Evolutionary conservation across 106 monocot species (phyloP), one percentile per base, ranked within the genome.

Genomic region (Apostasia ramifera): DNA sequence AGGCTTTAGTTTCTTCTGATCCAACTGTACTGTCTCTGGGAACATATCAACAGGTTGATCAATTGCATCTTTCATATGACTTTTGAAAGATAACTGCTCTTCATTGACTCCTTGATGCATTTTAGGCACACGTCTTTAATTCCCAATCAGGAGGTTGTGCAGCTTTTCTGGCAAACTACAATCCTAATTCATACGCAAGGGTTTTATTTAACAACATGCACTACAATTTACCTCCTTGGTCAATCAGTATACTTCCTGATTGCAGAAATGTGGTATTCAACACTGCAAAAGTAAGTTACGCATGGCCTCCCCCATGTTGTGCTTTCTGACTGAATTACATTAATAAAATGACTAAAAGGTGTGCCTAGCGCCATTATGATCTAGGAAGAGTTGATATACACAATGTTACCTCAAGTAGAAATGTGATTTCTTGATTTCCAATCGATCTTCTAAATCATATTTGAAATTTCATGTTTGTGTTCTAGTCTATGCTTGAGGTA

Each of bases 211-310:
- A 97, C 67, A 90, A 87, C 70, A 75, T 80, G 79, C 92, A 97
- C 53, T 97, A 92, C 66, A 86, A 73, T 63, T 70, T 97, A 52
- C 92, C 97, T 61, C 89, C 97, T 68, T 97, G 97, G 92, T 97
- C 97, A 9, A 90, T 85, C 58, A 97, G 92, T 83, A 85, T 97
- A 70, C 89, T 97, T 81, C 92, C 97, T 53, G 95, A 97, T 67
- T 97, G 95, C 82, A 84, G 73, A 69, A 92, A 89, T 71, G 89
- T 85, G 2, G 84, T 92, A 43, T 97, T 85, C 57, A 97, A 89
- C 67, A 92, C 89, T 67, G 92, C 95, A 63, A 89, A 86, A 63
- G 95, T 89, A 83, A 76, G 84, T 70, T 40, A 56, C 41, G 66
- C 2, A 26, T 26, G 26, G 26, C 26, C 26, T 26, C 26, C 26